These are phyloP conservation scores for Brettanomyces nanus DNA, from an alignment of 805 yeast genomes.

Conservation along the genomic window DNA sequence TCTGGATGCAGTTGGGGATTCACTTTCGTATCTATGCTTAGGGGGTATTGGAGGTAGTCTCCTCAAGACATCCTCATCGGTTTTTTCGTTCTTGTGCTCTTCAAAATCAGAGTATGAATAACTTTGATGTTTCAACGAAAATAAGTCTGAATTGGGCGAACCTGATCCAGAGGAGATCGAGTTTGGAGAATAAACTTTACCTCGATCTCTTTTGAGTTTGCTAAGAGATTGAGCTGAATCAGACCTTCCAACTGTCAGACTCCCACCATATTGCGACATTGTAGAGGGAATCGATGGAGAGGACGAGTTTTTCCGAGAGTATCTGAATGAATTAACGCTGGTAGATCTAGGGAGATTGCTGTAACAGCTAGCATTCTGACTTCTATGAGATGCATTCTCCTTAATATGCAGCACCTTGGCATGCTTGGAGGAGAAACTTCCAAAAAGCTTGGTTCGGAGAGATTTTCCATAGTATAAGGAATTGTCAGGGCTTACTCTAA, in stretches of 20 bases:
- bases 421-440: conserved; percentile 82
- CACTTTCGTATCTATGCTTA: conserved; percentile 19
- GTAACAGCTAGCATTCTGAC: conserved; percentile 10
- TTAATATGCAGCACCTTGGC: conserved; percentile 47
- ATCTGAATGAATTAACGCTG: not conserved
- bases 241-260: not conserved
- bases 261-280: not conserved
- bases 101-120: conserved; percentile 8
- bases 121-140: conserved; percentile 6
- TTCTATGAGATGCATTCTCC: conserved; percentile 14
- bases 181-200: not conserved
- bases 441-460: conserved; percentile 71
- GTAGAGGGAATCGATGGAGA: conserved; percentile 1
- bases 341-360: not conserved
- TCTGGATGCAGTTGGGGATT: not conserved
- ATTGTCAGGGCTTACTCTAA: conserved; percentile 67
- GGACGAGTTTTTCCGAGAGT: not conserved
- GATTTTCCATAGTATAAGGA: conserved; percentile 88
- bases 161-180: not conserved
- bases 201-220: not conserved
- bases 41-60: conserved; percentile 31
- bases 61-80: conserved; percentile 3
- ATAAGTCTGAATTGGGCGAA: conserved; percentile 5
- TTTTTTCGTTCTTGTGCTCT: conserved; percentile 2
- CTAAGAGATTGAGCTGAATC: not conserved